Conservation (phyloP, 1,284 basidiomycete genomes). For the Malassezia furfur region DNA sequence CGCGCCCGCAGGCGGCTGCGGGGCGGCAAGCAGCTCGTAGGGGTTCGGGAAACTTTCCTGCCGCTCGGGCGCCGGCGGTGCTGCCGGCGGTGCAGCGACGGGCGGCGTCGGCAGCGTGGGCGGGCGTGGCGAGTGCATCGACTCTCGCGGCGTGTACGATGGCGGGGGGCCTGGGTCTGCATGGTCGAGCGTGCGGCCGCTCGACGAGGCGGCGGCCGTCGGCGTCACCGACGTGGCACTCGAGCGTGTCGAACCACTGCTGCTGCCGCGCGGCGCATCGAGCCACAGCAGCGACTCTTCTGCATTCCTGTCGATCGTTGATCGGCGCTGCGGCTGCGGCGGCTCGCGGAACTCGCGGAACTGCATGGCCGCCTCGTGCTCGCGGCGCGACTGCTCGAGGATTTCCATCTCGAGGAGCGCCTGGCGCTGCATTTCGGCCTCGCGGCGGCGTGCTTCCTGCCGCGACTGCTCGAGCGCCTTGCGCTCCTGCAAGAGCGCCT, state of each 20-base stretch:
- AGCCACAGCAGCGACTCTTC: conserved; percentile 17
- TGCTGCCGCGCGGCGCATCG: background rate
- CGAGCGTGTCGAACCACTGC: background rate
- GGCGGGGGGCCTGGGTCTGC: background rate
- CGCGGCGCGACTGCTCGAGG: conserved; percentile 15
- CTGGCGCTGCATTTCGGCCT: conserved; percentile 15
- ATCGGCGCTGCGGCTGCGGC: background rate
- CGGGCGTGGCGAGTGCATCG: background rate
- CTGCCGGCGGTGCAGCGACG: background rate
- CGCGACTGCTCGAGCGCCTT: conserved; percentile 8
- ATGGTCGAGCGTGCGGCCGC: background rate
- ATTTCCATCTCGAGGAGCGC: conserved; percentile 14
- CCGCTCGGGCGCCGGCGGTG: background rate
- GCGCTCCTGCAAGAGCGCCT: background rate
- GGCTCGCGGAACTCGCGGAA: background rate
- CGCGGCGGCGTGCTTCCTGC: conserved; percentile 15
- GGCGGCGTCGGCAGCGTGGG: background rate
- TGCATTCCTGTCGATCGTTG: background rate
- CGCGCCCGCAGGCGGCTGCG: background rate
- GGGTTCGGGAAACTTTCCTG: conserved; percentile 11
- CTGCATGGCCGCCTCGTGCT: conserved; percentile 11
- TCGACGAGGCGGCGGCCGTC: background rate
- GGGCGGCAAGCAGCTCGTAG: conserved; percentile 4
- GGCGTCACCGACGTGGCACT: background rate
- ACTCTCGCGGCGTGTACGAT: background rate